These are phyloP conservation scores for Sporothrix dimorphospora DNA, from an alignment of 2,329 filamentous ascomycete species.

Conservation along the genomic window DNA sequence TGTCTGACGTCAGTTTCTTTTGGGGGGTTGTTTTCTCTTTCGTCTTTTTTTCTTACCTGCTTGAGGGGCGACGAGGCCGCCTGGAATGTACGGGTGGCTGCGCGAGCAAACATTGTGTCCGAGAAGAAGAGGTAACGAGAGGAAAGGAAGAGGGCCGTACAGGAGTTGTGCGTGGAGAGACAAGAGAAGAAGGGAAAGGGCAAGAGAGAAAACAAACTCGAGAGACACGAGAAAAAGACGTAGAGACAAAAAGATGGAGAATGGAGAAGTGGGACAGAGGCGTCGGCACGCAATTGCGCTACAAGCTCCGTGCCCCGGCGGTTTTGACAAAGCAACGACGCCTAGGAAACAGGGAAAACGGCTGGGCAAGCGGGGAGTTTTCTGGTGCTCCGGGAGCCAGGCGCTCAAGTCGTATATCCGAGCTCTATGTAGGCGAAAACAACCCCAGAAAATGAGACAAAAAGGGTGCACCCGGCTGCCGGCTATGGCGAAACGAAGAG, in stretches of 20 bases:
- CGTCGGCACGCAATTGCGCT: constrained; percentile 12
- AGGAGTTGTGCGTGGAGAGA: neutral
- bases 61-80: constrained; percentile 64
- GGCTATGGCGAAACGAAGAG: neutral
- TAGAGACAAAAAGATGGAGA: neutral
- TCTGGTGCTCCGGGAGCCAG: neutral
- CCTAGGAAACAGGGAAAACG: neutral
- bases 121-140: neutral
- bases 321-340: neutral
- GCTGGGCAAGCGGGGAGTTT: neutral
- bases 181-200: neutral
- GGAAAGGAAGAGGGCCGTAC: neutral
- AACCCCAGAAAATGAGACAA: neutral
- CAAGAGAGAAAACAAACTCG: neutral
- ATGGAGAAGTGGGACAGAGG: constrained; percentile 6
- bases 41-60: constrained; percentile 54
- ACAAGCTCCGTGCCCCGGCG: constrained; percentile 2
- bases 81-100: constrained; percentile 64
- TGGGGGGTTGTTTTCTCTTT: neutral
- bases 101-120: constrained; percentile 67
- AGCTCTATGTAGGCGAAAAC: neutral
- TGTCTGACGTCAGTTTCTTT: constrained; percentile 24
- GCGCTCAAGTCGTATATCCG: constrained; percentile 3
- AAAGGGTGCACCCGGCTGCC: neutral
- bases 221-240: neutral